Conservation (phyloP, 768 basidiomycete species). For the Tylopilus vinaceipallidus region DNA sequence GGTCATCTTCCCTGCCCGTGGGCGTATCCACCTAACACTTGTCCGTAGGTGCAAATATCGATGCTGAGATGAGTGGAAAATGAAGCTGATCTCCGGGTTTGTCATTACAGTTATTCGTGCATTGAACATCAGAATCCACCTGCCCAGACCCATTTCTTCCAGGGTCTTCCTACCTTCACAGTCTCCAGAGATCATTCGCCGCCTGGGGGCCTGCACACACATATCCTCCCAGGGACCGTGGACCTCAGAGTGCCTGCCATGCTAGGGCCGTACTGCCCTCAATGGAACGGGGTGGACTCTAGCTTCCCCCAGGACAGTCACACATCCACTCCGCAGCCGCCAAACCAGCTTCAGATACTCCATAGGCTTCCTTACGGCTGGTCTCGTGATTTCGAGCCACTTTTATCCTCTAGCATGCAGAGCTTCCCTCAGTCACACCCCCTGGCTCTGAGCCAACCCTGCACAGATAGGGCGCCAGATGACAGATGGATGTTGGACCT, state of each 20-base stretch:
- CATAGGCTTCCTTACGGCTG: background rate
- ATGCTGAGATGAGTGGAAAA: background rate
- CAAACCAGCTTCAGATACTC: background rate
- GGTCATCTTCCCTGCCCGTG: background rate
- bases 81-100: too few relatives aligned
- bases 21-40: background rate
- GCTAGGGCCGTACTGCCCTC: background rate
- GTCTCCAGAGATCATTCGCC: background rate
- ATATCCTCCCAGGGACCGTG: background rate
- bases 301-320: background rate
- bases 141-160: background rate
- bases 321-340: background rate
- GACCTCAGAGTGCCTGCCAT: background rate
- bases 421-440: background rate
- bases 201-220: background rate
- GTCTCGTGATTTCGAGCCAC: background rate
- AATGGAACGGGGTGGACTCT: background rate
- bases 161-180: background rate
- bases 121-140: background rate
- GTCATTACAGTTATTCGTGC: background rate
- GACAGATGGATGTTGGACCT: background rate
- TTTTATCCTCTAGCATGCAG: background rate
- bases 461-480: background rate
- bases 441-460: background rate
- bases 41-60: constrained; percentile 1